Evolutionary conservation across 768 basidiomycete species (phyloP).

Genomic region (Termitomyces sp.): DNA sequence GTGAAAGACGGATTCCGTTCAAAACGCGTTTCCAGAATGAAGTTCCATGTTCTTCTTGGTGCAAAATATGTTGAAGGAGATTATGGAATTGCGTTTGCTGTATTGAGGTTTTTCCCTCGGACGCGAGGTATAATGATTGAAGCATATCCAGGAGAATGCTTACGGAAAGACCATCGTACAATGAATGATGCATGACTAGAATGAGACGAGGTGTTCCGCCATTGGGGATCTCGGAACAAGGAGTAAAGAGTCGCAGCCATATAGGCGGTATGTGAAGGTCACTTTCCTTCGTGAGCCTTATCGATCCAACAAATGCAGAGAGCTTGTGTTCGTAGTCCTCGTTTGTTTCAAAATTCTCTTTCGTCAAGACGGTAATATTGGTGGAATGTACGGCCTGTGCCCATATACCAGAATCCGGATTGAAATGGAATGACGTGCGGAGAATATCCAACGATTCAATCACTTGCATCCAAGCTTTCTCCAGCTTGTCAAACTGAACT

Average conservation of each 20-base stretch:
- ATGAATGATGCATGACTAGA: constrained; percentile 42
- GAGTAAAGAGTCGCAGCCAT: constrained; percentile 26
- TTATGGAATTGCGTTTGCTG: constrained; percentile 33
- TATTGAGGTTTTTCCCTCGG: constrained; percentile 1
- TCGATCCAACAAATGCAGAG: constrained; percentile 14
- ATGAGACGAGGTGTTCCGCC: constrained; percentile 22
- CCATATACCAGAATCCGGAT: constrained; percentile 29
- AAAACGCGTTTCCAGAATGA: constrained; percentile 33
- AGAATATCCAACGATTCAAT: constrained; percentile 34
- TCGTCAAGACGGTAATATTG: constrained; percentile 19
- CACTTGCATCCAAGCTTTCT: constrained; percentile 32
- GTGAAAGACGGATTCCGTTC: constrained; percentile 16
- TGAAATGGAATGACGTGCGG: constrained; percentile 46
- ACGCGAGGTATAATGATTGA: constrained; percentile 25
- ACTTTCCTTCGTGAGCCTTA: constrained; percentile 18
- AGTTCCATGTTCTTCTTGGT: constrained; percentile 34
- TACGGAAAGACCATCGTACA: constrained; percentile 45
- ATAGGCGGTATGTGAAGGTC: constrained; percentile 26
- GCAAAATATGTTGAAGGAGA: constrained; percentile 32
- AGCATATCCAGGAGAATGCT: constrained; percentile 30
- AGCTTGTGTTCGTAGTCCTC: constrained; percentile 18
- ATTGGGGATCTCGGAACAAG: neutral
- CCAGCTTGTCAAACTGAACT: constrained; percentile 25
- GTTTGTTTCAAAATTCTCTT: constrained; percentile 10
- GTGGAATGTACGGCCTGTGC: constrained; percentile 27